Conservation (phyloP, 108 stramenopile species). For the Pseudonitzschia multistriata region DNA sequence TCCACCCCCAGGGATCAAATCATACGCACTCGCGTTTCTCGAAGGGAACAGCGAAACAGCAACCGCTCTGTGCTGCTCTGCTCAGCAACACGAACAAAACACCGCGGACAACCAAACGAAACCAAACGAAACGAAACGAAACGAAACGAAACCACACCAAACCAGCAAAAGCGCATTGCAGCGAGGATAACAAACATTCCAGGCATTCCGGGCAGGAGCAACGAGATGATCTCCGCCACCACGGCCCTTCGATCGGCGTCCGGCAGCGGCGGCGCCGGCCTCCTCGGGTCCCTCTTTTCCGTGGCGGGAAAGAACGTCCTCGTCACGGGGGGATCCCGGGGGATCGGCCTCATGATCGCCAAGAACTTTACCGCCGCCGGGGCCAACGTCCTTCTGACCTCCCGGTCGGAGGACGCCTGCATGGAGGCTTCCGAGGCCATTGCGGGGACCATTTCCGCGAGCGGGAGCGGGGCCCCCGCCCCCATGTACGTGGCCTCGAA, state of each 20-base stretch:
- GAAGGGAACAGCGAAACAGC: no score
- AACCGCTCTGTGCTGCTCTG: no score
- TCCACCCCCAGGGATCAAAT: no score
- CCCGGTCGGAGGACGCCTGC: slow-evolving; percentile 77
- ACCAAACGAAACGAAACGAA: not conserved
- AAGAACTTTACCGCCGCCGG: slow-evolving; percentile 69
- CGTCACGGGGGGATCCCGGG: slow-evolving; percentile 89
- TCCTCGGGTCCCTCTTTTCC: slow-evolving; percentile 33
- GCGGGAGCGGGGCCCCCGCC: no score
- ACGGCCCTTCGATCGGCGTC: not conserved
- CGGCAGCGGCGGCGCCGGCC: not conserved
- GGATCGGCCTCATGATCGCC: slow-evolving; percentile 91
- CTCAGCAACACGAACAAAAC: no score
- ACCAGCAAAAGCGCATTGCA: not conserved
- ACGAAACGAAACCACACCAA: slow-evolving; percentile 2
- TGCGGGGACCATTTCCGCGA: no score
- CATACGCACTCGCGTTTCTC: no score
- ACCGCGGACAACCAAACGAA: not conserved
- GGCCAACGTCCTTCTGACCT: slow-evolving; percentile 84
- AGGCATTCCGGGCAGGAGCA: no score
- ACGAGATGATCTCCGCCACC: not conserved
- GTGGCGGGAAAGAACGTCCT: slow-evolving; percentile 75
- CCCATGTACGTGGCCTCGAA: slow-evolving; percentile 68
- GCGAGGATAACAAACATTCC: no score
- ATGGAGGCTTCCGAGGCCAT: slow-evolving; percentile 56